Percentiles rank a stretch among this genome's conserved stretches.
Evolutionary conservation across 495 filamentous ascomycete genomes (phyloP).

Genomic region (Aspergillus funiculosus): DNA sequence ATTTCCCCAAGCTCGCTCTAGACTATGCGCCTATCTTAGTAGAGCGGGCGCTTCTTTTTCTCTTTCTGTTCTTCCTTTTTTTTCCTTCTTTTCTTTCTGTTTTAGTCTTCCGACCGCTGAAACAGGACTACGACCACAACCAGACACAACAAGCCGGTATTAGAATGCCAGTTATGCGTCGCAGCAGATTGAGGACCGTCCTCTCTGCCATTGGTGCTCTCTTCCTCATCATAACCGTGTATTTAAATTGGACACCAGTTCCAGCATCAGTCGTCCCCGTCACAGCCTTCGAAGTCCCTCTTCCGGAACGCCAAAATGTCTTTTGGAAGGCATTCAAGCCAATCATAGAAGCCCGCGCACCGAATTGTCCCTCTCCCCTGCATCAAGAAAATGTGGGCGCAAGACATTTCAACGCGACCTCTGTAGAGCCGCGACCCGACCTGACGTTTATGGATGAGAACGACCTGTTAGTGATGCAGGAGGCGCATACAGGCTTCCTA

Average conservation of each 20-base stretch:
- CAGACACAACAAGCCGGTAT: too few relatives aligned
- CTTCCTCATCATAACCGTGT: slow-evolving; percentile 35
- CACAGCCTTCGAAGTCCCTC: slow-evolving; percentile 36
- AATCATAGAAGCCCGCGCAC: slow-evolving; percentile 29
- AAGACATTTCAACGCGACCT: slow-evolving; percentile 31
- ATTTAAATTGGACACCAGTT: slow-evolving; percentile 37
- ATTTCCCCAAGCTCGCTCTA: not conserved
- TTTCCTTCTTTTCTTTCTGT: not conserved
- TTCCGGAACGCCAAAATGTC: slow-evolving; percentile 33
- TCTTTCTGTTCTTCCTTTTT: not conserved
- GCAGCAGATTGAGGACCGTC: slow-evolving; percentile 29
- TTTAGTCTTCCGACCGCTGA: too few relatives aligned
- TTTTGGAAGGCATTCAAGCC: slow-evolving; percentile 38
- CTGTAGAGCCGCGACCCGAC: slow-evolving; percentile 30
- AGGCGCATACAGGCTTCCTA: slow-evolving; percentile 42
- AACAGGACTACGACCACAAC: too few relatives aligned
- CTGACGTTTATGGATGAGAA: slow-evolving; percentile 30
- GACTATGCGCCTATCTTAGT: too few relatives aligned
- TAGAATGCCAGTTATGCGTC: slow-evolving; percentile 32
- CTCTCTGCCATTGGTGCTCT: slow-evolving; percentile 25
- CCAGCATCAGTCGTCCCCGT: slow-evolving; percentile 35
- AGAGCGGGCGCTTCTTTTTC: too few relatives aligned
- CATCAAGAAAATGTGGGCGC: slow-evolving; percentile 20
- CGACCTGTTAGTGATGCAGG: slow-evolving; percentile 31
- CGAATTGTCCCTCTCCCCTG: slow-evolving; percentile 28